Percentiles rank a stretch among this genome's conserved stretches.
Conservation (phyloP, 345 rosid species). For the Eutrema yunnanense region DNA sequence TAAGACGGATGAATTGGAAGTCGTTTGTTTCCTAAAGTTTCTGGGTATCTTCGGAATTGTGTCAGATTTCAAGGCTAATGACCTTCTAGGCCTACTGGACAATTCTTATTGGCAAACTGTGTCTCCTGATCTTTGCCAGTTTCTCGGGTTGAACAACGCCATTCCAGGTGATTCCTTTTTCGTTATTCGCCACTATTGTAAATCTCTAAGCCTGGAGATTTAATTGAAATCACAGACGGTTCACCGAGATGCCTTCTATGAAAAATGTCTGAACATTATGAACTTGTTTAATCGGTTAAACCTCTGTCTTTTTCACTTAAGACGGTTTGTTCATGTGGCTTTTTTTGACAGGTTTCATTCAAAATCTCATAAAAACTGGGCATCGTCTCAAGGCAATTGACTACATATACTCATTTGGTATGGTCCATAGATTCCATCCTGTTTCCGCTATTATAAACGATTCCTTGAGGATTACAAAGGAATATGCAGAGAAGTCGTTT, state of each 20-base stretch:
- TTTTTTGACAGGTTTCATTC: constrained; percentile 16
- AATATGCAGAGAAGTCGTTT: neutral
- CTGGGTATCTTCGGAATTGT: constrained; percentile 35
- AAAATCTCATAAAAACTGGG: constrained; percentile 27
- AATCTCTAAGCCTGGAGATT: neutral
- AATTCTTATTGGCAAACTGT: constrained; percentile 22
- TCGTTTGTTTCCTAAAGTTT: constrained; percentile 37
- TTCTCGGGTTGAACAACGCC: constrained; percentile 30
- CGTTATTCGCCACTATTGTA: neutral
- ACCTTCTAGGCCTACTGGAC: constrained; percentile 33
- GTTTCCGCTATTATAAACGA: constrained; percentile 30
- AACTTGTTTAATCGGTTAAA: neutral
- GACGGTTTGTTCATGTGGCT: neutral
- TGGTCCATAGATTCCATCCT: constrained; percentile 32
- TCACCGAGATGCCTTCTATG: neutral
- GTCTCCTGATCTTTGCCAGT: constrained; percentile 29
- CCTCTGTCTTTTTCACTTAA: no score
- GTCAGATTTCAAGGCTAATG: constrained; percentile 34
- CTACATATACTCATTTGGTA: constrained; percentile 29
- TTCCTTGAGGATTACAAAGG: constrained; percentile 23
- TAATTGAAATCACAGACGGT: neutral
- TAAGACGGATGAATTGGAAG: constrained; percentile 27
- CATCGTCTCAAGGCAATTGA: constrained; percentile 30
- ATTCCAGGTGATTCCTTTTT: constrained; percentile 17
- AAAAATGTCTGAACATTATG: neutral